Conservation (phyloP, 2,329 filamentous ascomycete species). For the Aspergillus luchuensis region DNA sequence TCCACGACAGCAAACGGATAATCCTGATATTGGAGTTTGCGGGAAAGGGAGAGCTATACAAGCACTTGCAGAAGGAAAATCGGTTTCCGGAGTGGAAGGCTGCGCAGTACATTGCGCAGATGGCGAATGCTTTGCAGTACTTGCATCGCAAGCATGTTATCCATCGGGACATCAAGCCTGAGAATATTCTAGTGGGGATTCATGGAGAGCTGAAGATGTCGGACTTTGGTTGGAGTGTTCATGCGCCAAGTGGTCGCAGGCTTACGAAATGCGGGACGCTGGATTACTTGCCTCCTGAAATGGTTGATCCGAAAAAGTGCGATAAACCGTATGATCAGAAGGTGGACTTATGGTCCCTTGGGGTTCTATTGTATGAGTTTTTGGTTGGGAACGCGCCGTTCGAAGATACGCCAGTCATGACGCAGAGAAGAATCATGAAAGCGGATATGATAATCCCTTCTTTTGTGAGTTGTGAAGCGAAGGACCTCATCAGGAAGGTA, state of each 20-base stretch:
- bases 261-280: constrained; percentile 9
- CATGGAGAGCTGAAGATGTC: constrained; percentile 14
- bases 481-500: neutral
- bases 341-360: constrained; percentile 10
- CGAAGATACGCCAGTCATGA: neutral
- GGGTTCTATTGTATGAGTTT: constrained; percentile 10
- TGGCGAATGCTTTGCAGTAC: constrained; percentile 12
- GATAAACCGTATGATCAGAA: constrained; percentile 10
- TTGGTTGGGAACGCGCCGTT: neutral
- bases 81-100: constrained; percentile 10
- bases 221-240: constrained; percentile 13
- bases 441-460: neutral
- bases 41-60: neutral
- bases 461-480: neutral
- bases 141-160: constrained; percentile 12
- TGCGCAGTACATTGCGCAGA: constrained; percentile 12
- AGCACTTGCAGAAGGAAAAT: neutral
- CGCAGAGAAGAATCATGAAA: neutral
- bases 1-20: neutral
- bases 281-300: constrained; percentile 10
- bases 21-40: neutral
- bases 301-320: constrained; percentile 9
- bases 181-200: constrained; percentile 11
- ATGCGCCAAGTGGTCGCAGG: constrained; percentile 10
- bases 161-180: neutral